A percentile compares a stretch with the other conserved stretches of the same genome.
Conservation (phyloP, 179 eudicot genomes). For the Patellifolia procumbens region DNA sequence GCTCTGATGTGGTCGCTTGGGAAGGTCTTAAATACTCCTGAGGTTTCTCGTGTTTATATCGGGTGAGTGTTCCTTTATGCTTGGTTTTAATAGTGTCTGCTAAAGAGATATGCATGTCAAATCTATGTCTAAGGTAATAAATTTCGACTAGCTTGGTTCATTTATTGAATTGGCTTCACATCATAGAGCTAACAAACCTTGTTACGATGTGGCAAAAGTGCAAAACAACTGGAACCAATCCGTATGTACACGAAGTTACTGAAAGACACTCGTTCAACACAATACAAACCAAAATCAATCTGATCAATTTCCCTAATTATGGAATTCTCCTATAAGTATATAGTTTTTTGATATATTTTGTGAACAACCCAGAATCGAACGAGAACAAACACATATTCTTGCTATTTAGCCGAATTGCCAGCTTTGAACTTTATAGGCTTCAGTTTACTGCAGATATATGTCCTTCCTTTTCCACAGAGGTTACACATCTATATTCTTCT, state of each 20-base stretch:
- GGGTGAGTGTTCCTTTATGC: slow-evolving; percentile 55
- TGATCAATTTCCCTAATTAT: no score
- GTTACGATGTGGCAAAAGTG: no score
- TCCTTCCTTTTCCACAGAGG: neutral
- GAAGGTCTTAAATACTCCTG: slow-evolving; percentile 90
- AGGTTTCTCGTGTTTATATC: slow-evolving; percentile 88
- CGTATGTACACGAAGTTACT: no score
- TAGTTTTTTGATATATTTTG: no score
- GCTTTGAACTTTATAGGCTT: neutral
- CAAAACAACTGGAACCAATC: no score
- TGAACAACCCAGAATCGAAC: no score
- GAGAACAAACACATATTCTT: no score
- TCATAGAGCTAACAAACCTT: no score
- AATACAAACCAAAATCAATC: no score
- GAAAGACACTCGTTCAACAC: no score
- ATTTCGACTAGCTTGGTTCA: neutral
- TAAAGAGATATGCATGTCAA: neutral
- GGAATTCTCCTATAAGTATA: no score
- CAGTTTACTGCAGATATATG: neutral
- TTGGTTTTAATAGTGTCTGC: neutral
- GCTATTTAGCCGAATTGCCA: no score
- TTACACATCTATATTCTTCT: neutral
- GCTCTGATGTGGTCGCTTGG: slow-evolving; percentile 99
- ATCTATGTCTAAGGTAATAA: neutral
- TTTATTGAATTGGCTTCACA: neutral